These are phyloP conservation scores for Epichloe glyceriae DNA, from an alignment of 2,329 filamentous ascomycete genomes.

Conservation along the genomic window DNA sequence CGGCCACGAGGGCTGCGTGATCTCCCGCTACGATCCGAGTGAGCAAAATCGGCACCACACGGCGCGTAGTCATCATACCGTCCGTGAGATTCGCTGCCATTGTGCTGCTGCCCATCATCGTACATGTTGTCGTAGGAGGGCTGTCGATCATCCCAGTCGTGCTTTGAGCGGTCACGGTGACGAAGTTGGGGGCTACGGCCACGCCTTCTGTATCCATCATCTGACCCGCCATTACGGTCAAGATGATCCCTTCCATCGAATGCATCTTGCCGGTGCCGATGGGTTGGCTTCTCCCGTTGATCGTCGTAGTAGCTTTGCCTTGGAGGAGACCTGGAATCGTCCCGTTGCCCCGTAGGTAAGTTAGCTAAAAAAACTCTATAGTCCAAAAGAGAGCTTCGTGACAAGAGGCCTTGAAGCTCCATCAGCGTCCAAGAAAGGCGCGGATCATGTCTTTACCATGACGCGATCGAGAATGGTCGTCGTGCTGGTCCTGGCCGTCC, in stretches of 20 bases:
- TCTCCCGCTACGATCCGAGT: constrained; percentile 5
- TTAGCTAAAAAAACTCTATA: constrained; percentile 25
- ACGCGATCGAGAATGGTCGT: constrained; percentile 33
- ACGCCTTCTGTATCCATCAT: constrained; percentile 14
- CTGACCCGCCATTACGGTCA: constrained; percentile 15
- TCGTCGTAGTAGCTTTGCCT: constrained; percentile 25
- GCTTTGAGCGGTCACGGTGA: constrained; percentile 13
- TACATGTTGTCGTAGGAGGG: constrained; percentile 23
- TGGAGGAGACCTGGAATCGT: constrained; percentile 30
- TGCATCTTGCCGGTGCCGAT: constrained; percentile 14
- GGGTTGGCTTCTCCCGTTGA: constrained; percentile 15
- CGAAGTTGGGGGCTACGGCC: constrained; percentile 5
- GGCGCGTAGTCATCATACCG: constrained; percentile 12
- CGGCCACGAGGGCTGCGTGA: constrained; percentile 16
- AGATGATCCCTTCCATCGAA: constrained; percentile 13
- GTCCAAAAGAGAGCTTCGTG: constrained; percentile 3
- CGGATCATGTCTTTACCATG: constrained; percentile 35
- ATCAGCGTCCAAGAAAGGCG: constrained; percentile 15
- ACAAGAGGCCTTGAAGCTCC: constrained; percentile 4
- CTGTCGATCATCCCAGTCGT: constrained; percentile 18
- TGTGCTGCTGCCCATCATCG: constrained; percentile 23
- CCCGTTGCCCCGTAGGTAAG: constrained; percentile 31
- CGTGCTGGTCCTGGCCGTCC: constrained; percentile 16
- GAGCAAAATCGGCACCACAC: constrained; percentile 5
- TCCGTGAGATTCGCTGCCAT: constrained; percentile 7